Evolutionary conservation across 208 protist genomes (phyloP).

Genomic region (Trypanosoma vivax): DNA sequence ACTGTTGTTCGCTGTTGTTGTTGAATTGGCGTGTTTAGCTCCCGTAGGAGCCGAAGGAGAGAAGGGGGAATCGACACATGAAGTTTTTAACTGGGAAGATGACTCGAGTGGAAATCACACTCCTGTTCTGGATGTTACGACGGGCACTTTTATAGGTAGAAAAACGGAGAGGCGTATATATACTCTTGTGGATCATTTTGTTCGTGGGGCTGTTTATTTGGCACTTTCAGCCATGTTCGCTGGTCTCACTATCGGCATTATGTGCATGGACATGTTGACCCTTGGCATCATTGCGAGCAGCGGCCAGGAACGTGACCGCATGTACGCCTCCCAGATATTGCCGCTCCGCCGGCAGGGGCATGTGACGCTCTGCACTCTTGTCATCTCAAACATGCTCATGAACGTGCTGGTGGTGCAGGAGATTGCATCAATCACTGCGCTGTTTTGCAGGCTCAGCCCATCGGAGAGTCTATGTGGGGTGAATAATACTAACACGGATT

Average conservation of each 20-base stretch:
- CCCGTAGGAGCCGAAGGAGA: not conserved
- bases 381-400: constrained; percentile 84
- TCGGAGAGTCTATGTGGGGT: not conserved
- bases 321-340: constrained; percentile 65
- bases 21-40: not conserved
- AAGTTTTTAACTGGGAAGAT: not conserved
- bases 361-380: constrained; percentile 80
- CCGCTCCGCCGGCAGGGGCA: constrained; percentile 74
- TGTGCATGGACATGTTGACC: constrained; percentile 83
- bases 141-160: not conserved
- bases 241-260: constrained; percentile 85
- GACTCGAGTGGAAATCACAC: not conserved
- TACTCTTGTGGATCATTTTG: constrained; percentile 46
- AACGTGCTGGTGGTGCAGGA: constrained; percentile 86
- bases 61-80: not conserved
- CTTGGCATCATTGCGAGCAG: constrained; percentile 85
- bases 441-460: constrained; percentile 30
- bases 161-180: constrained; percentile 46
- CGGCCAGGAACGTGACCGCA: constrained; percentile 67
- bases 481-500: constrained; percentile 15
- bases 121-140: too few species aligned
- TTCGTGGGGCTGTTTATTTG: constrained; percentile 43
- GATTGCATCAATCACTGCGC: constrained; percentile 42
- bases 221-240: constrained; percentile 85
- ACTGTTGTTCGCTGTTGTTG: too few species aligned